Evolutionary conservation across 176 grass and related monocot species (phyloP).

Genomic region (Triticum timopheevii): DNA sequence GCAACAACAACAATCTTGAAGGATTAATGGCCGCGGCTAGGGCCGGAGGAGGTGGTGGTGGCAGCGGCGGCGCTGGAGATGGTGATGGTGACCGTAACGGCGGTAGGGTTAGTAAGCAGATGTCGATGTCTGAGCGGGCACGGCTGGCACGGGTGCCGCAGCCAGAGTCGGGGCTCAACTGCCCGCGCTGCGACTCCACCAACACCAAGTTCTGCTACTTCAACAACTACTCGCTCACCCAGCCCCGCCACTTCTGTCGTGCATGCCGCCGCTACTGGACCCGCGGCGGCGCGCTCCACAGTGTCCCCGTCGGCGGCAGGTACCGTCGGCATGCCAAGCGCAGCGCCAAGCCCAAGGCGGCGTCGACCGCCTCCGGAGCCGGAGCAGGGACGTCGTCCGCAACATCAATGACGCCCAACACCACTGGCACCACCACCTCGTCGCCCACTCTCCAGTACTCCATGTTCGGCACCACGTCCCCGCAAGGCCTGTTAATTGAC

Average conservation of each 20-base stretch:
- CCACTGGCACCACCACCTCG: background rate
- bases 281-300: too few species aligned
- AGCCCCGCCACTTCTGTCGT: constrained; percentile 87
- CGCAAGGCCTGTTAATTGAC: background rate
- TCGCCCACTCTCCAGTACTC: background rate
- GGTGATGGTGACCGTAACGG: background rate
- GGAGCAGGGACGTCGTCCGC: background rate
- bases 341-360: background rate
- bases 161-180: too few species aligned
- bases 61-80: background rate
- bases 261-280: constrained; percentile 4
- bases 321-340: constrained; percentile 44
- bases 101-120: background rate
- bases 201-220: constrained; percentile 80
- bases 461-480: background rate
- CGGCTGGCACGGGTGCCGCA: too few species aligned
- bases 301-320: constrained; percentile 12
- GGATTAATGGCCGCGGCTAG: background rate
- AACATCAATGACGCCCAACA: background rate
- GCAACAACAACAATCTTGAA: background rate
- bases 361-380: background rate
- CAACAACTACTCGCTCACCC: constrained; percentile 75
- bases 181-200: too few species aligned
- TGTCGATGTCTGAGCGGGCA: too few species aligned
- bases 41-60: background rate